Conservation (phyloP, 2,329 filamentous ascomycete species). For the Hymenoscyphus albidus region DNA sequence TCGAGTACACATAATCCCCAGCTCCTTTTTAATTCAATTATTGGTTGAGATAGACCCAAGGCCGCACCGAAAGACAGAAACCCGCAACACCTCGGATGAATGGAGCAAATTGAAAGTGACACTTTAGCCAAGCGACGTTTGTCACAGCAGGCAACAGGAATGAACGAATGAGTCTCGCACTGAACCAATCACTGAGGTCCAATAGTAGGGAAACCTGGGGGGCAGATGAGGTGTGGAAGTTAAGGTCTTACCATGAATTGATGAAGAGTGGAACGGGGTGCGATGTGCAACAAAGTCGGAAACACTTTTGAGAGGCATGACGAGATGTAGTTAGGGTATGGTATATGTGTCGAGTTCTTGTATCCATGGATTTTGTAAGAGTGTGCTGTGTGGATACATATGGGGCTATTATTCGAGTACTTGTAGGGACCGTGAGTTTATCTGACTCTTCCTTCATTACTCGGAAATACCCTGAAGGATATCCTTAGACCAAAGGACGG, state of each 20-base stretch:
- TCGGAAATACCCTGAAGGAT: background rate
- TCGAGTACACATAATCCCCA: background rate
- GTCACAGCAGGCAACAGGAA: background rate
- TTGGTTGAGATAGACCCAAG: background rate
- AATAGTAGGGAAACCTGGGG: background rate
- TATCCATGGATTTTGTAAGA: background rate
- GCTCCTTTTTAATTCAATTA: background rate
- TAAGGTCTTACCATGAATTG: constrained; percentile 12
- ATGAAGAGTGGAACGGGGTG: constrained; percentile 14
- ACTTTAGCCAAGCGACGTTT: constrained; percentile 4
- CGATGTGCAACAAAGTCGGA: constrained; percentile 21
- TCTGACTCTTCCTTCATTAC: background rate
- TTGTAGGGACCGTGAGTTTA: background rate
- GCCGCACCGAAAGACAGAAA: background rate
- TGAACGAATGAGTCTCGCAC: background rate
- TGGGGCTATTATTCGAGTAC: background rate
- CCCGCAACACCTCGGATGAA: constrained; percentile 2
- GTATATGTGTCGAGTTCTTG: background rate
- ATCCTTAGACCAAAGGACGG: constrained; percentile 10
- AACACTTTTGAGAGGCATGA: background rate
- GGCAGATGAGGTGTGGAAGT: constrained; percentile 6
- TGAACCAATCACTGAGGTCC: background rate
- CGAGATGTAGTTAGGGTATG: background rate
- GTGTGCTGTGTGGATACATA: background rate
- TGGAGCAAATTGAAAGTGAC: background rate